Evolutionary conservation across 2,329 filamentous ascomycete species (phyloP).

Genomic region (Penicillium sp.): DNA sequence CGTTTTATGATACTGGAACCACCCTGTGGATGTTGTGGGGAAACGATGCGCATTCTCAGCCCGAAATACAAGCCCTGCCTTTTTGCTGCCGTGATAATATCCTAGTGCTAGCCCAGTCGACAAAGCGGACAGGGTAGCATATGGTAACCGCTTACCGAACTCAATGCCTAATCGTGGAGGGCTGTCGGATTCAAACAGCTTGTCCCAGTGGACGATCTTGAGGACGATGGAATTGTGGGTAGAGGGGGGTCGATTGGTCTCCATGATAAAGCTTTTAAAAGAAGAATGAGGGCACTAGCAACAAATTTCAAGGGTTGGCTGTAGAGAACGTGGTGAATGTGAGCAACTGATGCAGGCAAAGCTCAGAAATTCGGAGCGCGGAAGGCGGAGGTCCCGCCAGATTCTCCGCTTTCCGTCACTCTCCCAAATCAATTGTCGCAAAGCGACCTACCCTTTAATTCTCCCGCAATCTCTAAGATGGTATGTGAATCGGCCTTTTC

Average conservation of each 20-base stretch:
- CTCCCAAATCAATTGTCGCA: not conserved
- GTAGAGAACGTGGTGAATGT: not conserved
- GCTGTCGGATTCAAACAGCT: slow-evolving; percentile 38
- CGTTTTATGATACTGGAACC: slow-evolving; percentile 98
- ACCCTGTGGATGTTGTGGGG: slow-evolving; percentile 75
- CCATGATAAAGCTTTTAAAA: slow-evolving; percentile 14
- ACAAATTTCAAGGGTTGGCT: no score
- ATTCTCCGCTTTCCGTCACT: slow-evolving; percentile 21
- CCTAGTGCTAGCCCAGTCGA: slow-evolving; percentile 69
- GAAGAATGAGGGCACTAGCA: not conserved
- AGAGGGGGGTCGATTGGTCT: slow-evolving; percentile 6
- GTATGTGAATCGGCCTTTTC: not conserved
- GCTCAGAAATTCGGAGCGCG: slow-evolving; percentile 12
- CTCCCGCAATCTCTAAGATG: slow-evolving; percentile 11
- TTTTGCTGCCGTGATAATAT: slow-evolving; percentile 67
- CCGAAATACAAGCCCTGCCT: slow-evolving; percentile 77
- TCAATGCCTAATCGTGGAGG: slow-evolving; percentile 59
- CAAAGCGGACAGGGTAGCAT: slow-evolving; percentile 63
- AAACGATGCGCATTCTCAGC: slow-evolving; percentile 96
- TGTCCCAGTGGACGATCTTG: slow-evolving; percentile 37
- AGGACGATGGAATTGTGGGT: slow-evolving; percentile 24
- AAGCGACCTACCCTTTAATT: not conserved
- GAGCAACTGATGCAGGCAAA: slow-evolving; percentile 1
- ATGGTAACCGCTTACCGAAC: slow-evolving; percentile 62
- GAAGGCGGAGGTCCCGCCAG: slow-evolving; percentile 4